Evolutionary conservation across 495 filamentous ascomycete genomes (phyloP).

Genomic region (Annulohypoxylon stygium): DNA sequence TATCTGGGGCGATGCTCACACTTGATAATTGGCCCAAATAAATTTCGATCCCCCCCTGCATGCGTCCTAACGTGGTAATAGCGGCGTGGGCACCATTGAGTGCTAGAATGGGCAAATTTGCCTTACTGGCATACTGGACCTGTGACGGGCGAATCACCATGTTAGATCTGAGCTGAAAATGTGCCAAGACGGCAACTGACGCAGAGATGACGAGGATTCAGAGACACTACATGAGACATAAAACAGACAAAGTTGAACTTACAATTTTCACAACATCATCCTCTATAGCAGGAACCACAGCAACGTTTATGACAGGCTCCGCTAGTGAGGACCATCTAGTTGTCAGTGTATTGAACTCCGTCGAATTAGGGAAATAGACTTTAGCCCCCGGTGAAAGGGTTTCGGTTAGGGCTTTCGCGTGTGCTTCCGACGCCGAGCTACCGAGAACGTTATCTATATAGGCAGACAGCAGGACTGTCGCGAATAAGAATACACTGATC

Average conservation of each 20-base stretch:
- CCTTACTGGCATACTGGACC: slow-evolving; percentile 39
- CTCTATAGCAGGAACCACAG: slow-evolving; percentile 6
- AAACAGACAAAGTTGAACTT: background rate
- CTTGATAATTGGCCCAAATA: slow-evolving; percentile 46
- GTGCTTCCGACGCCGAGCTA: background rate
- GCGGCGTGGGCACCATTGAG: slow-evolving; percentile 37
- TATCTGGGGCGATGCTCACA: slow-evolving; percentile 48
- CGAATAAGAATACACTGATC: background rate
- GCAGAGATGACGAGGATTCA: background rate
- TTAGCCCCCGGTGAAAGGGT: background rate
- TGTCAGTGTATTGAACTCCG: slow-evolving; percentile 1
- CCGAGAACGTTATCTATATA: background rate
- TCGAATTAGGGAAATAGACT: slow-evolving; percentile 3
- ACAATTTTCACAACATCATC: slow-evolving; percentile 10
- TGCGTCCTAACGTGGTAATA: slow-evolving; percentile 6
- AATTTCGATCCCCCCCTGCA: slow-evolving; percentile 49
- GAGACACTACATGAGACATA: background rate
- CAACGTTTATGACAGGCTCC: background rate
- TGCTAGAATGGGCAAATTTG: slow-evolving; percentile 30
- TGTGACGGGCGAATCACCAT: background rate
- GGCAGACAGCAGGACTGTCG: background rate
- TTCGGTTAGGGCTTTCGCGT: background rate
- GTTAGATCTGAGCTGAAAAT: background rate
- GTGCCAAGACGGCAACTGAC: background rate
- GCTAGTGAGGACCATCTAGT: slow-evolving; percentile 10